Conservation (phyloP, 495 filamentous ascomycete genomes). For the Pseudevernia furfuracea region DNA sequence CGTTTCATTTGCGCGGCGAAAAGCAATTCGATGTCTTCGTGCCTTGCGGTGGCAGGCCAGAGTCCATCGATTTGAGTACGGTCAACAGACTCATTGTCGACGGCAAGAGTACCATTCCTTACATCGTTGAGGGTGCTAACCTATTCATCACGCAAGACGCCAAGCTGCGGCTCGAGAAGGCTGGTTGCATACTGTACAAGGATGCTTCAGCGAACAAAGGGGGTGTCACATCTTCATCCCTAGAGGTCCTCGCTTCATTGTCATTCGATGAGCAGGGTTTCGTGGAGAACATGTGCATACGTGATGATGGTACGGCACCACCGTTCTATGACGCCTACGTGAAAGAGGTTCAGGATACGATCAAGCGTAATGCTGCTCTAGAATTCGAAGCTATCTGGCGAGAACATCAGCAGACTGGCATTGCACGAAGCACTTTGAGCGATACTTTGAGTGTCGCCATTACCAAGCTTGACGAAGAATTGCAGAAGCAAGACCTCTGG, state of each 20-base stretch:
- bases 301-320: slow-evolving; percentile 66
- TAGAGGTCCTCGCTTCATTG: slow-evolving; percentile 89
- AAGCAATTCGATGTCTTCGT: slow-evolving; percentile 82
- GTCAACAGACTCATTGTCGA: slow-evolving; percentile 76
- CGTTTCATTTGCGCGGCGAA: slow-evolving; percentile 77
- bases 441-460: slow-evolving; percentile 87
- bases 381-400: slow-evolving; percentile 99
- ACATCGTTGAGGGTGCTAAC: slow-evolving; percentile 96
- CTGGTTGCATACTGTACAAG: slow-evolving; percentile 91
- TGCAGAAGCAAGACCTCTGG: slow-evolving; percentile 91
- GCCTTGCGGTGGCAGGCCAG: slow-evolving; percentile 91
- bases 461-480: slow-evolving; percentile 87
- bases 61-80: slow-evolving; percentile 87
- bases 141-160: slow-evolving; percentile 98
- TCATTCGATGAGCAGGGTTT: slow-evolving; percentile 88
- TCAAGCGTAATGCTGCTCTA: slow-evolving; percentile 79
- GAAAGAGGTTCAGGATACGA: slow-evolving; percentile 78
- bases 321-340: slow-evolving; percentile 91
- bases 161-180: slow-evolving; percentile 87
- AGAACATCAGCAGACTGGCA: slow-evolving; percentile 75
- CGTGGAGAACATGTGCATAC: slow-evolving; percentile 86
- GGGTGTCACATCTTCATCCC: slow-evolving; percentile 94
- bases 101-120: slow-evolving; percentile 77
- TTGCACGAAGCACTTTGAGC: slow-evolving; percentile 72
- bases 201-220: slow-evolving; percentile 98